Evolutionary conservation across 345 rosid species (phyloP), one percentile per base, ranked within the genome.

Genomic region (Eucalyptus microcorys): DNA sequence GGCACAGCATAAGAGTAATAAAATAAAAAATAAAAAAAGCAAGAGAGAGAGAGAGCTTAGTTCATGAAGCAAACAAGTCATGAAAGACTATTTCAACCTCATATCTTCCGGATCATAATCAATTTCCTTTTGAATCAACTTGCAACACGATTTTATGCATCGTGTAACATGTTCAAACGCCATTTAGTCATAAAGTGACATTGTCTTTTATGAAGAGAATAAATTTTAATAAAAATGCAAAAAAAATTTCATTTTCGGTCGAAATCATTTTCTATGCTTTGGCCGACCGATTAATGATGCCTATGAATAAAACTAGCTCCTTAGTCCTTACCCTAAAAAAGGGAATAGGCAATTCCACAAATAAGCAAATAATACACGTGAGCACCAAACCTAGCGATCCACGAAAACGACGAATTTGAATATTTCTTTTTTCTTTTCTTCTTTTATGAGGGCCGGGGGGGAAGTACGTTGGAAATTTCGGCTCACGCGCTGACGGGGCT

Each of bases 21-120:
- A 37, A 7, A 17, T n/a, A n/a, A 68, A 37, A 34, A 1, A 1
- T 0, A 21, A 3, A 37, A 37, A 10, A 21, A 3, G 4, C 2
- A 21, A 64, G 32, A 27, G 34, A 64, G 80, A 68, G n/a, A n/a
- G 81, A 71, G 15, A 21, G 15, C 12, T 76, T 37, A 76, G 26
- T 40, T 76, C 83, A 37, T 2, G 14, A 17, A 71, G 45, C 26
- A 71, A 37, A 59, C 32, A 61, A 30, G 4, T 13, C 16, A 12
- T 61, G n/a, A 30, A 76, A 76, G 1, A 16, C 5, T 37, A 1
- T 37, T 8, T 8, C 68, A 68, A 34, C 2, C 43, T 34, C 2
- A 71, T 4, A 37, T 34, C 7, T 71, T 76, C 2, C 30, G 40
- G 3, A 0, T 40, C 3, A 22, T 76, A 40, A 40, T 21, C 5